Evolutionary conservation across 1,139 yeast species (phyloP), one percentile per base, ranked within the genome.

Genomic region (Hansenula sp.): DNA sequence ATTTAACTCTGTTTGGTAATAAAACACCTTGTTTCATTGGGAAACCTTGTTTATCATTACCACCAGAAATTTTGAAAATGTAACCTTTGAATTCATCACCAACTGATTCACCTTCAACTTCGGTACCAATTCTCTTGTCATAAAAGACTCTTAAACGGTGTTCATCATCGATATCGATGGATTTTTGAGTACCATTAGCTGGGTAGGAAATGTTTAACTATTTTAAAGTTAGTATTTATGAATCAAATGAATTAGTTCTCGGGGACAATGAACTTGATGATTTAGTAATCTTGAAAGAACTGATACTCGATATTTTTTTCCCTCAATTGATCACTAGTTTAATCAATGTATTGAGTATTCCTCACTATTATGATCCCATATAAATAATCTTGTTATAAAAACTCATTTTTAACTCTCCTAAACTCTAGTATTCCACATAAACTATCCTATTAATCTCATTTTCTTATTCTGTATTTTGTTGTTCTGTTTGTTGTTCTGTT

Each of bases 31-130:
- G 97, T 76, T 89, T 90, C 97, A 92, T 90, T 77, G 98, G 97
- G 96, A 92, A 92, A 79, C 97, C 98, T 80, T 92, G 98, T 79
- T 92, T 92, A 79, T 90, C 97, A 84, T 90, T 92, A 83, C 97
- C 97, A 69, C 97, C 98, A 63, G 97, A 77, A 73, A 90, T 89
- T 80, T 82, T 92, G 86, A 90, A 89, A 69, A 88, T 75, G 89
- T 90, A 90, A 67, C 97, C 98, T 77, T 89, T 89, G 92, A 89
- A 89, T 76, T 89, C 97, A 64, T 92, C 97, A 66, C 95, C 95
- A 64, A 92, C 84, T 58, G 87, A 73, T 77, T 90, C 98, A 73
- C 97, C 98, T 68, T 88, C 96, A 67, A 90, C 95, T 77, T 90
- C 98, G 78, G 88, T 96, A 68, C 98, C 98, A 84, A 90, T 87